A percentile compares a stretch with the other conserved stretches of the same genome.
These are phyloP conservation scores for Pulveroboletus sp. DNA, from an alignment of 768 basidiomycete species.

Conservation along the genomic window DNA sequence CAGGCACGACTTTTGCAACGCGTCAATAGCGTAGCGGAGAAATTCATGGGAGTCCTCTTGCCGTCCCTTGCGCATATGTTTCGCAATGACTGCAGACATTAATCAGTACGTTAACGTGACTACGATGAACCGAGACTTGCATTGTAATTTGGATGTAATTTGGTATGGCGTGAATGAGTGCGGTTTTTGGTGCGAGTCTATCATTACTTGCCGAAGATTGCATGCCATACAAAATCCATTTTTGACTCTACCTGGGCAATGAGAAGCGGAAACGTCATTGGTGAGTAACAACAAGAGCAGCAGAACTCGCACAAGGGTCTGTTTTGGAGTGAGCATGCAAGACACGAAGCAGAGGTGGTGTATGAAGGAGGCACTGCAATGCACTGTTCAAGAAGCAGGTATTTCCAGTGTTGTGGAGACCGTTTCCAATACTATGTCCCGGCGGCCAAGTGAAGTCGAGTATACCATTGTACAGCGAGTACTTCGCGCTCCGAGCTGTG, in stretches of 20 bases:
- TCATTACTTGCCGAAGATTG: constrained; percentile 55
- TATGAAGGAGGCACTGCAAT: constrained; percentile 90
- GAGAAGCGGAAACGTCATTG: constrained; percentile 7
- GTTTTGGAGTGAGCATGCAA: constrained; percentile 47
- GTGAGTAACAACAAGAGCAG: background rate
- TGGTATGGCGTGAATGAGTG: constrained; percentile 58
- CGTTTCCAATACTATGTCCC: constrained; percentile 47
- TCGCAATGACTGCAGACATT: constrained; percentile 71
- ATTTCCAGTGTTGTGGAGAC: constrained; percentile 85
- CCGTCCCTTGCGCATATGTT: constrained; percentile 84
- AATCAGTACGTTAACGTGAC: constrained; percentile 5
- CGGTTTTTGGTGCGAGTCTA: constrained; percentile 46
- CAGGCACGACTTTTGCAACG: constrained; percentile 81
- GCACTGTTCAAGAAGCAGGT: constrained; percentile 97
- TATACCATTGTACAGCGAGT: constrained; percentile 47
- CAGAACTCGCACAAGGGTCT: constrained; percentile 55
- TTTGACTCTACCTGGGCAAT: constrained; percentile 38
- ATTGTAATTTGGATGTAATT: constrained; percentile 67
- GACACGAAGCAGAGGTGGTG: constrained; percentile 76
- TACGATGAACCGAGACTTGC: constrained; percentile 43
- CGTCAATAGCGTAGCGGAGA: constrained; percentile 90
- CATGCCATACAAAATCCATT: constrained; percentile 79
- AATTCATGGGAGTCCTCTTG: constrained; percentile 99
- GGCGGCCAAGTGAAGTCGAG: constrained; percentile 67
- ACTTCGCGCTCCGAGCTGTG: constrained; percentile 26